phyloP scores from a whole-genome alignment of 108 stramenopile genomes.

The Cyclotella baltica region DNA sequence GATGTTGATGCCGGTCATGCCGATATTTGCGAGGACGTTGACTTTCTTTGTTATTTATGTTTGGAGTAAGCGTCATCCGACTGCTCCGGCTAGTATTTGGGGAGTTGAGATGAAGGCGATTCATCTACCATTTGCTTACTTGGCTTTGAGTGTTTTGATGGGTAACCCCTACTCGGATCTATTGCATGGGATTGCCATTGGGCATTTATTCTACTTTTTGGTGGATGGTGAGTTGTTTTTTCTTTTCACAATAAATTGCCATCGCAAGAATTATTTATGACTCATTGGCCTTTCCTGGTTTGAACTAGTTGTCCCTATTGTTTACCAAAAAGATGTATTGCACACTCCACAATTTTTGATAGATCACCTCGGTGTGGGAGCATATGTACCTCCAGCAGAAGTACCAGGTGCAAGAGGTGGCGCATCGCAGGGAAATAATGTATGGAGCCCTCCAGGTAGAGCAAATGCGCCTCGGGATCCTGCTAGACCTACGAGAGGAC shows the following conservation, averaged over 20 bases:
- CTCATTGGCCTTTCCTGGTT: no score
- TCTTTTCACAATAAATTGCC: no score
- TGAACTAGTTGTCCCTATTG: conserved; percentile 81
- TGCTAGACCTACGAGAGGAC: conserved; percentile 40
- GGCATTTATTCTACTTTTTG: conserved; percentile 91
- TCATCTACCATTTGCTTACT: conserved; percentile 85
- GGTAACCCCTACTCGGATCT: conserved; percentile 69
- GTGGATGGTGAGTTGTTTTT: no score
- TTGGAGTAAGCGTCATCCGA: conserved; percentile 87
- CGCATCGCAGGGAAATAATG: conserved; percentile 45
- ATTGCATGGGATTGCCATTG: conserved; percentile 77
- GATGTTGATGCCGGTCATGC: conserved; percentile 49
- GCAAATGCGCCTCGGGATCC: conserved; percentile 49
- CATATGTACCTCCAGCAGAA: conserved; percentile 68
- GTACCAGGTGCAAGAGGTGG: conserved; percentile 29
- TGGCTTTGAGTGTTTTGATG: conserved; percentile 78
- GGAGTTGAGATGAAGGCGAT: conserved; percentile 85
- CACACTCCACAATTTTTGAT: conserved; percentile 88
- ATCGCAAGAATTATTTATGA: no score
- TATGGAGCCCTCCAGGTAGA: conserved; percentile 48
- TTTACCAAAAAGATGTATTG: conserved; percentile 84
- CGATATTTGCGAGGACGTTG: conserved; percentile 73
- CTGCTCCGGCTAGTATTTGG: conserved; percentile 84
- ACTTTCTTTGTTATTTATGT: conserved; percentile 85
- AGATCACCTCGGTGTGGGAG: conserved; percentile 81